Percentiles rank a stretch among this genome's conserved stretches.
Conservation (phyloP, 176 grass and related monocot species). For the Guadua angustifolia region DNA sequence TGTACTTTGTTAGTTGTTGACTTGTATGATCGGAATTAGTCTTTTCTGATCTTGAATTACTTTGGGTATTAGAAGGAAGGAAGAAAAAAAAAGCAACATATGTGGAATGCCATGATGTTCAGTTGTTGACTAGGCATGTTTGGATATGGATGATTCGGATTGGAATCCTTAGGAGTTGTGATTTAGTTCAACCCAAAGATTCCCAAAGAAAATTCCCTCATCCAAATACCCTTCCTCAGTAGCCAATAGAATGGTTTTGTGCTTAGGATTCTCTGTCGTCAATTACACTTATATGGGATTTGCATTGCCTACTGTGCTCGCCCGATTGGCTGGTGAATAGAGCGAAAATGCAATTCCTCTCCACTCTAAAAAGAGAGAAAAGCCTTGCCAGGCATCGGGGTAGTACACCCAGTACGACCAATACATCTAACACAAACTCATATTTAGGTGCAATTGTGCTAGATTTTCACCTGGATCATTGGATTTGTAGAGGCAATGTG, state of each 20-base stretch:
- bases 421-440: no score
- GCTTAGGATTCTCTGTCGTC: background rate
- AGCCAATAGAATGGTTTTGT: no score
- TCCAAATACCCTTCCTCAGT: no score
- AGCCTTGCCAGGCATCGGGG: no score
- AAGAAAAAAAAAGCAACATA: background rate
- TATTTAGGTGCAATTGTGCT: no score
- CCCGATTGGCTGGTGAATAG: background rate
- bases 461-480: no score
- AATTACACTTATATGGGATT: background rate
- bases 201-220: no score
- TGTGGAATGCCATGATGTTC: background rate
- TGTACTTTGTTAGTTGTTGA: background rate
- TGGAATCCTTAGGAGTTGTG: background rate
- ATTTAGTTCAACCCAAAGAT: background rate
- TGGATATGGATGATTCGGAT: no score
- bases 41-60: background rate
- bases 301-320: no score
- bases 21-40: constrained; percentile 6
- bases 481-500: no score
- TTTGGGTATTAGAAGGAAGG: background rate
- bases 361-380: background rate
- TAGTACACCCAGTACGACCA: no score
- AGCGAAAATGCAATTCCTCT: background rate
- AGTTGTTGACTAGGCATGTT: constrained; percentile 3